phyloP scores from a whole-genome alignment of 2,329 filamentous ascomycete genomes.

The Pleomassaria siparia region DNA sequence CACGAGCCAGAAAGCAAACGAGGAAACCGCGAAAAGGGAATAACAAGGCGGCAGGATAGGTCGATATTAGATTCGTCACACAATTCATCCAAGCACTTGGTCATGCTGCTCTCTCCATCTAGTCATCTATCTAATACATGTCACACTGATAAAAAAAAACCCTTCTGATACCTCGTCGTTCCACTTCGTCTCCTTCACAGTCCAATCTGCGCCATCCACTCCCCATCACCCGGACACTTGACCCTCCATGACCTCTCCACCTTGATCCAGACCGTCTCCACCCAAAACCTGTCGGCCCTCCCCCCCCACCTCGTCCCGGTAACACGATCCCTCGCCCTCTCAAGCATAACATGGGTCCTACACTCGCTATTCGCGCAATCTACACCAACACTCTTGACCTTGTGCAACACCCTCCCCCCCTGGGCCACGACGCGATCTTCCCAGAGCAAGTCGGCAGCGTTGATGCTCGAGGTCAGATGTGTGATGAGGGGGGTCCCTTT shows the following conservation, averaged over 20 bases:
- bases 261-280: neutral
- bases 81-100: no score
- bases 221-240: neutral
- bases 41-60: no score
- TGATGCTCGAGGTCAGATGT: neutral
- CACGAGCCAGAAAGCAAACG: constrained; percentile 8
- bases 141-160: no score
- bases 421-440: neutral
- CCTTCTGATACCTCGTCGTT: neutral
- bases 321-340: neutral
- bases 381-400: neutral
- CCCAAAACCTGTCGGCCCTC: neutral
- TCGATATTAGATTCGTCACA: no score
- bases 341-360: neutral
- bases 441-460: neutral
- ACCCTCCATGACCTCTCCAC: neutral
- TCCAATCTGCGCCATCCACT: constrained; percentile 1
- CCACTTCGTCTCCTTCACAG: neutral
- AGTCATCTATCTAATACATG: no score
- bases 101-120: no score
- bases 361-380: neutral
- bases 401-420: neutral
- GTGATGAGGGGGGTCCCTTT: neutral
- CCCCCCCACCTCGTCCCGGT: neutral
- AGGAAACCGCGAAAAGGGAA: constrained; percentile 5